These are phyloP conservation scores for Ophiorrhiza pumila DNA, from an alignment of 257 asterid species.

Conservation along the genomic window DNA sequence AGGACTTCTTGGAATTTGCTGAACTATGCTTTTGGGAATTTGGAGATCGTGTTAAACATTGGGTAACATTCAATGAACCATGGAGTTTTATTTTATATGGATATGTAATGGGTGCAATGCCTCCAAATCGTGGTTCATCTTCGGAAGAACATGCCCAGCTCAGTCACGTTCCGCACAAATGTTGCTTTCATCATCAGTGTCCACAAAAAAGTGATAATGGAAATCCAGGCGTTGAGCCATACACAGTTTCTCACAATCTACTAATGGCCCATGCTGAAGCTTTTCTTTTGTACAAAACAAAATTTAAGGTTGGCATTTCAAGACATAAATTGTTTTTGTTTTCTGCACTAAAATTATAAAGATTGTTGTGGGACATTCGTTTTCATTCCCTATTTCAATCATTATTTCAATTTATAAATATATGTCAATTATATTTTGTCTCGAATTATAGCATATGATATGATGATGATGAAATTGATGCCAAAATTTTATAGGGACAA, in stretches of 20 bases:
- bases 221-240: slow-evolving; percentile 1
- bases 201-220: neutral
- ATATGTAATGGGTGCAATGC: neutral
- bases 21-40: too few species aligned
- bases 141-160: neutral
- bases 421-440: too few species aligned
- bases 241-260: neutral
- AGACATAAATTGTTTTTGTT: too few species aligned
- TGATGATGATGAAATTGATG: neutral
- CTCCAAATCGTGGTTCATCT: neutral
- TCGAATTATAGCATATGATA: too few species aligned
- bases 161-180: neutral
- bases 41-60: neutral
- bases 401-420: too few species aligned
- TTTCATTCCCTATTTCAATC: too few species aligned
- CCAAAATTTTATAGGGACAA: neutral
- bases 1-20: neutral
- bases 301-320: neutral
- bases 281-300: neutral
- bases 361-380: too few species aligned
- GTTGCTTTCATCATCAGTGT: fast-evolving
- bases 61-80: slow-evolving; percentile 6
- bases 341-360: too few species aligned
- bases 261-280: too few species aligned
- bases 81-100: neutral